These are phyloP conservation scores for Cryptosporidium meleagridis DNA, from an alignment of 169 alveolate genomes.

Conservation along the genomic window DNA sequence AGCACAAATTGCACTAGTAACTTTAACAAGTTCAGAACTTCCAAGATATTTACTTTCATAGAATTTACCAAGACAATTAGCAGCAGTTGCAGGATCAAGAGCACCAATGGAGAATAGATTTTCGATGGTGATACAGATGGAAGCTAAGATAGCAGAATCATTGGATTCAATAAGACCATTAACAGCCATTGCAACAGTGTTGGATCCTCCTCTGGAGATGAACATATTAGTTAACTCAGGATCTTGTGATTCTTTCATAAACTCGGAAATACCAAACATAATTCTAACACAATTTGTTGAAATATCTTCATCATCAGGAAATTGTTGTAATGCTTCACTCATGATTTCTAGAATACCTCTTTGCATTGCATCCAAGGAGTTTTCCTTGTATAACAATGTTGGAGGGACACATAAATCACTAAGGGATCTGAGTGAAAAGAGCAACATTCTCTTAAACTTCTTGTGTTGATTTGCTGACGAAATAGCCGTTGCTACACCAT, in stretches of 20 bases:
- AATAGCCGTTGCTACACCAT: slow-evolving; percentile 93
- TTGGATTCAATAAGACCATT: slow-evolving; percentile 39
- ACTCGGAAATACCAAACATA: slow-evolving; percentile 89
- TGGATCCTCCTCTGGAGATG: slow-evolving; percentile 83
- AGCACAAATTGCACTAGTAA: slow-evolving; percentile 43
- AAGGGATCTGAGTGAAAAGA: slow-evolving; percentile 91
- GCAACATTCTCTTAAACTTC: slow-evolving; percentile 92
- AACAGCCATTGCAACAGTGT: slow-evolving; percentile 83
- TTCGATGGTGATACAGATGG: slow-evolving; percentile 43
- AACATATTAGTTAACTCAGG: slow-evolving; percentile 77
- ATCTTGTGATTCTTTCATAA: slow-evolving; percentile 83
- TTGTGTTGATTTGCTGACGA: slow-evolving; percentile 91
- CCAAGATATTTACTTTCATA: slow-evolving; percentile 66
- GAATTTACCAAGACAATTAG: slow-evolving; percentile 34
- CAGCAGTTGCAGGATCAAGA: slow-evolving; percentile 28
- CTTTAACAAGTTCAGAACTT: slow-evolving; percentile 31
- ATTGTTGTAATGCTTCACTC: slow-evolving; percentile 87
- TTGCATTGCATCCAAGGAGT: slow-evolving; percentile 90
- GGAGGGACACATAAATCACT: slow-evolving; percentile 91
- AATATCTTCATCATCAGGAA: slow-evolving; percentile 91
- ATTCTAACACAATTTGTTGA: slow-evolving; percentile 84
- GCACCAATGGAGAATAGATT: slow-evolving; percentile 26
- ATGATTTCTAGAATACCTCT: slow-evolving; percentile 87
- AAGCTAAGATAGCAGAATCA: slow-evolving; percentile 11
- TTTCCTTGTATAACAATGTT: slow-evolving; percentile 88